phyloP scores from a whole-genome alignment of 2,329 filamentous ascomycete genomes.

The Scytalidium sp. region DNA sequence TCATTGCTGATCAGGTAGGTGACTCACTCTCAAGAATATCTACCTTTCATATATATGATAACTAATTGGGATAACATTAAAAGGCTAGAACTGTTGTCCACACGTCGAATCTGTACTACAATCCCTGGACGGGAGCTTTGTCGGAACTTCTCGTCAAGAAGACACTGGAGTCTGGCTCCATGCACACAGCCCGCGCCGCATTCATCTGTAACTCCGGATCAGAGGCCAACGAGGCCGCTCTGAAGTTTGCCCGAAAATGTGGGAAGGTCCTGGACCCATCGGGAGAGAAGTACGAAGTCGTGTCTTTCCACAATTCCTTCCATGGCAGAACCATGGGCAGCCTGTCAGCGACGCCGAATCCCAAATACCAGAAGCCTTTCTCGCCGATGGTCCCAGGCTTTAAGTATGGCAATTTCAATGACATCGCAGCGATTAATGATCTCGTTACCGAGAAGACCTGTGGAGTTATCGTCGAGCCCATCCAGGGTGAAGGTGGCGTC shows the following conservation, averaged over 20 bases:
- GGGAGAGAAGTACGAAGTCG: constrained; percentile 75
- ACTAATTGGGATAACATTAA: constrained; percentile 1
- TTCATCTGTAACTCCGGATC: constrained; percentile 97
- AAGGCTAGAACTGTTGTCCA: constrained; percentile 77
- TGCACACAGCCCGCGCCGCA: constrained; percentile 75
- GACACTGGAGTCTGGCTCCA: constrained; percentile 75
- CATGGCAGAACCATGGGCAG: constrained; percentile 96
- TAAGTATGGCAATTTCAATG: constrained; percentile 81
- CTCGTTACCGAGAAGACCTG: constrained; percentile 84
- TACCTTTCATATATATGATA: background rate
- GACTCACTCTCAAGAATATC: constrained; percentile 1
- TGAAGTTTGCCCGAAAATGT: constrained; percentile 94
- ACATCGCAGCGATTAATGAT: constrained; percentile 66
- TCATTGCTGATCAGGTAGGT: constrained; percentile 73
- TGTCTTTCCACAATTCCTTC: constrained; percentile 90
- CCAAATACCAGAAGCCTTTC: constrained; percentile 96
- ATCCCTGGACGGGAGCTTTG: constrained; percentile 88
- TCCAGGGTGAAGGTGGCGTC: constrained; percentile 95
- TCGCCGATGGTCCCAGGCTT: constrained; percentile 95
- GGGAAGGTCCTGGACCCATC: constrained; percentile 73
- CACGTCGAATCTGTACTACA: constrained; percentile 95
- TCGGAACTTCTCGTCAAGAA: constrained; percentile 81
- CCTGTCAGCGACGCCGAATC: constrained; percentile 93
- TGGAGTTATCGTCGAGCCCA: constrained; percentile 93
- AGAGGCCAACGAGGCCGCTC: constrained; percentile 95